Conservation (phyloP, 768 basidiomycete species). For the Obba rivulosa region DNA sequence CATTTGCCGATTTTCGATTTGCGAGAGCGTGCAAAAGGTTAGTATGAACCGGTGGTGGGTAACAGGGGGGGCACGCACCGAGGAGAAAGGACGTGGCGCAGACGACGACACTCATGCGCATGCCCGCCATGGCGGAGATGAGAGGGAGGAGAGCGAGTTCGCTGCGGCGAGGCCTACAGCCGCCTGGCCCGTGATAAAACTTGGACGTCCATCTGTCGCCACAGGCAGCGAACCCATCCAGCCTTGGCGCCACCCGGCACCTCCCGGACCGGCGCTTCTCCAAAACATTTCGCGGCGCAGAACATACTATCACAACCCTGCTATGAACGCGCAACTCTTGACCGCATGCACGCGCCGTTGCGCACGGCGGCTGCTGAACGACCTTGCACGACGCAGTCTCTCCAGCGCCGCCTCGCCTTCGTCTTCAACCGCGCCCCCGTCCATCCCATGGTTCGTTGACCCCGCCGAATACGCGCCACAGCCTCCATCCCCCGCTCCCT, state of each 20-base stretch:
- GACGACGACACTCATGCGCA: conserved; percentile 70
- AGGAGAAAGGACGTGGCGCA: conserved; percentile 77
- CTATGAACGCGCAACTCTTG: background rate
- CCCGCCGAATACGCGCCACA: conserved; percentile 27
- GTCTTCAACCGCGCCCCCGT: conserved; percentile 3
- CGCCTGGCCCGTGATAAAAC: background rate
- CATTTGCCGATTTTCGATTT: background rate
- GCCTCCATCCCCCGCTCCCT: conserved; percentile 19
- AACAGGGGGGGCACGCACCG: conserved; percentile 37
- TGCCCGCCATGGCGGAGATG: conserved; percentile 45
- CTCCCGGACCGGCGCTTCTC: no score
- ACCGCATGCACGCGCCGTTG: background rate
- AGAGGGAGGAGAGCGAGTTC: conserved; percentile 1
- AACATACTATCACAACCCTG: conserved; percentile 5
- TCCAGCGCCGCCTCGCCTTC: conserved; percentile 1
- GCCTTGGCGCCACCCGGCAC: no score
- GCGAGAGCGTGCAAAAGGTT: background rate
- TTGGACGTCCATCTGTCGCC: background rate
- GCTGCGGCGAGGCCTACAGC: background rate
- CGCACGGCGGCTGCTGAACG: background rate
- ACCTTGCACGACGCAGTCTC: conserved; percentile 6
- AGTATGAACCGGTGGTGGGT: background rate
- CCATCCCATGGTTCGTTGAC: conserved; percentile 70
- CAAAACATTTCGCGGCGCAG: no score
- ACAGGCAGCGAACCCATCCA: no score